A percentile compares a stretch with the other conserved stretches of the same genome.
Conservation (phyloP, 176 grass and related monocot genomes). For the Carex pumila region DNA sequence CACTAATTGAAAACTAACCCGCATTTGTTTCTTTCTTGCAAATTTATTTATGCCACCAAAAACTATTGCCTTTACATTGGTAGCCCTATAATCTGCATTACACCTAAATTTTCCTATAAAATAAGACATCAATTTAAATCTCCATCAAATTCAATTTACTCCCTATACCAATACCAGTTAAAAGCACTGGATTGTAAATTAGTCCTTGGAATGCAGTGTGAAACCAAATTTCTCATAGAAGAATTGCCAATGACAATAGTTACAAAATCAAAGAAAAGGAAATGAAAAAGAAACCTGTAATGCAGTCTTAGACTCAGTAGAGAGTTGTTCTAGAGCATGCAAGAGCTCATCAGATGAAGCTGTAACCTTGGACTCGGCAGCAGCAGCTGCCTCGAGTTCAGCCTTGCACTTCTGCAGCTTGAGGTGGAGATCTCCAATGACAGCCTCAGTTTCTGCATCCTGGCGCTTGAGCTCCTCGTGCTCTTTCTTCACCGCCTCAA, state of each 20-base stretch:
- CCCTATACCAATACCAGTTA: background rate
- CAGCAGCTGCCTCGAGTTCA: constrained; percentile 77
- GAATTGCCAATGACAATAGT: background rate
- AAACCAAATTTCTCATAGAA: background rate
- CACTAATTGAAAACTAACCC: background rate
- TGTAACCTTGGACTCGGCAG: constrained; percentile 72
- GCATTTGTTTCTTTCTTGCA: background rate
- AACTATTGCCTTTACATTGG: background rate
- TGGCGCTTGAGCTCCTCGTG: constrained; percentile 75
- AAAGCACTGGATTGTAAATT: background rate
- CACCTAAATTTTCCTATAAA: background rate
- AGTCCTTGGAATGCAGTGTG: background rate
- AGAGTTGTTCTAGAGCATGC: constrained; percentile 73
- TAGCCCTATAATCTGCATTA: background rate
- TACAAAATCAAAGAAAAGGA: background rate
- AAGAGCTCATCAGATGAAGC: constrained; percentile 79
- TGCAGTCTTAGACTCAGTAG: constrained; percentile 71
- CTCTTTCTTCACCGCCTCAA: constrained; percentile 65
- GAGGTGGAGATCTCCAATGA: constrained; percentile 59
- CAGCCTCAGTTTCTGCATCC: constrained; percentile 70
- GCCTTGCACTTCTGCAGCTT: constrained; percentile 94
- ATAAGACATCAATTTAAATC: background rate
- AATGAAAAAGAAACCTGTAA: constrained; percentile 26
- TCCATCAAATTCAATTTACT: background rate
- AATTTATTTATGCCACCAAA: background rate